phyloP scores from a whole-genome alignment of 768 basidiomycete genomes.

The Hypholoma sublateritium region DNA sequence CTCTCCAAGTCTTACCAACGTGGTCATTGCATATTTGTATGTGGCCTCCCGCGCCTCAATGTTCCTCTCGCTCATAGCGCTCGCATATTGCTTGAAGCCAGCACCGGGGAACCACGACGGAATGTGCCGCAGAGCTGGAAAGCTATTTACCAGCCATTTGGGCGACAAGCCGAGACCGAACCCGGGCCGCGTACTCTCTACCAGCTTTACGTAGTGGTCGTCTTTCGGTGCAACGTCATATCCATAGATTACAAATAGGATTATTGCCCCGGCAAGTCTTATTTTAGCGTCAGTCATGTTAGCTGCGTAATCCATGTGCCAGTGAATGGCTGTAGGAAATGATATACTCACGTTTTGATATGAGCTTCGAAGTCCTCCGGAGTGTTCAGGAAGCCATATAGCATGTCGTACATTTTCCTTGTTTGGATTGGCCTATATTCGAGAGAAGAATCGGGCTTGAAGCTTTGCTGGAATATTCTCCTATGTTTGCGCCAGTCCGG shows the following conservation, averaged over 20 bases:
- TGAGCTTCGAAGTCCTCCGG: slow-evolving; percentile 13
- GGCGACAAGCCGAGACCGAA: background rate
- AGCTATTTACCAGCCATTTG: background rate
- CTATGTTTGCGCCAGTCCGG: slow-evolving; percentile 34
- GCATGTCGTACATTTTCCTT: slow-evolving; percentile 27
- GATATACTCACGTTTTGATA: slow-evolving; percentile 10
- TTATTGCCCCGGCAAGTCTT: slow-evolving; percentile 33
- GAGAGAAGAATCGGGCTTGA: slow-evolving; percentile 25
- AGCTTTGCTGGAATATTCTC: slow-evolving; percentile 34
- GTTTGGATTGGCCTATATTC: slow-evolving; percentile 28
- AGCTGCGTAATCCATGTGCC: too few relatives aligned
- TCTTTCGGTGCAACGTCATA: slow-evolving; percentile 21
- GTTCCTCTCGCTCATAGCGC: background rate
- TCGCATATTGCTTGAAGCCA: background rate
- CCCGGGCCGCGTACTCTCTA: background rate
- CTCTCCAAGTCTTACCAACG: background rate
- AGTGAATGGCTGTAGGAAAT: too few relatives aligned
- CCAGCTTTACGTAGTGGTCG: slow-evolving; percentile 21
- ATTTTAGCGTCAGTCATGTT: background rate
- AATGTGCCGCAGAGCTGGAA: background rate
- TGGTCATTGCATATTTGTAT: background rate
- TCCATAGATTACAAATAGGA: slow-evolving; percentile 37
- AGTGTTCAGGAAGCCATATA: slow-evolving; percentile 21
- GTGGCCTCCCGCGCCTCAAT: background rate
- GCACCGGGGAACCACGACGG: slow-evolving; percentile 3